Percentiles rank a stretch among this genome's conserved stretches.
phyloP scores from a whole-genome alignment of 768 basidiomycete genomes.

The Amanita pallidorosea region DNA sequence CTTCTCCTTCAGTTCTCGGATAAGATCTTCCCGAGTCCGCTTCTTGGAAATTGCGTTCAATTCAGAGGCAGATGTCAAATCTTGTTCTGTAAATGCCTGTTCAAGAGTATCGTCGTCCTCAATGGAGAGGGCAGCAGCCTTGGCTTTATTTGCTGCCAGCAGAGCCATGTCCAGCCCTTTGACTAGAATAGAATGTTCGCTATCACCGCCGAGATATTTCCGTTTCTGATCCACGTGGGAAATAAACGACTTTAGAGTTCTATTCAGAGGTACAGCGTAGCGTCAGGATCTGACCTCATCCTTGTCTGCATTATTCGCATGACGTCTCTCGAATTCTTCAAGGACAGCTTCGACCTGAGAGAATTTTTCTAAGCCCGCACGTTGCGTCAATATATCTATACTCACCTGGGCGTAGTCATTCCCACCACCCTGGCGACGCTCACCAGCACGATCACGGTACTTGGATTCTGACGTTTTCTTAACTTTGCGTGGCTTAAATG shows the following conservation, averaged over 20 bases:
- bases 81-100: slow-evolving; percentile 48
- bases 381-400: not conserved
- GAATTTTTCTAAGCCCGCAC: not conserved
- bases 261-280: not conserved
- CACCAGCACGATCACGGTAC: slow-evolving; percentile 71
- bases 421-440: slow-evolving; percentile 53
- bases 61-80: slow-evolving; percentile 11
- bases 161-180: slow-evolving; percentile 86
- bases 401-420: slow-evolving; percentile 67
- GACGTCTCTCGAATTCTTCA: slow-evolving; percentile 69
- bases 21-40: slow-evolving; percentile 68
- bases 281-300: slow-evolving; percentile 33
- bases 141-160: slow-evolving; percentile 75
- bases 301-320: slow-evolving; percentile 45
- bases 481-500: slow-evolving; percentile 76
- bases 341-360: slow-evolving; percentile 67
- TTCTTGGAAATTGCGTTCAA: slow-evolving; percentile 33
- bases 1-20: slow-evolving; percentile 63
- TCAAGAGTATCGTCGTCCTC: slow-evolving; percentile 81
- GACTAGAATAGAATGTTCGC: slow-evolving; percentile 76
- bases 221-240: slow-evolving; percentile 62
- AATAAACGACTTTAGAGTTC: slow-evolving; percentile 1
- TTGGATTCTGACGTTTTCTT: slow-evolving; percentile 42
- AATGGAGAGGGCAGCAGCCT: slow-evolving; percentile 31
- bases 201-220: slow-evolving; percentile 75